Evolutionary conservation across 176 grass and related monocot genomes (phyloP), one percentile per base, ranked within the genome.

Genomic region (Urochloa ruziziensis): DNA sequence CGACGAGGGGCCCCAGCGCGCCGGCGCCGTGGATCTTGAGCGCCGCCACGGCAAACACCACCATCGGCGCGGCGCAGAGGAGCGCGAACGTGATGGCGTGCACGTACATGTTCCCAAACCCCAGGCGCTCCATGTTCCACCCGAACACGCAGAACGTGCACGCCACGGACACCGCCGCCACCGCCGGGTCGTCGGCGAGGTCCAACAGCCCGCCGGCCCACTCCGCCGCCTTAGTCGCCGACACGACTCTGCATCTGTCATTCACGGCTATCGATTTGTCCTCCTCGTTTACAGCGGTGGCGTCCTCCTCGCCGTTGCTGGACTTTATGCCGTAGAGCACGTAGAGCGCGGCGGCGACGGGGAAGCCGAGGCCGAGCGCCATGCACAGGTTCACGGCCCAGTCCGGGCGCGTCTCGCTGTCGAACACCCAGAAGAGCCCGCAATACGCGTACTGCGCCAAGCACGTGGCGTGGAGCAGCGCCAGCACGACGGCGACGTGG

Each of bases 71-170:
- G 28, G 80, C 27, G 67, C 89, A 93, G 40, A 93, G 90, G 2
- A 97, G 84, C 40, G 88, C 11, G 81, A 97, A 97, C 7, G 91
- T 93, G 83, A 77, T 82, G 33, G 83, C 87, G 73, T 97, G 94
- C 28, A 97, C 91, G 80, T 91, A 93, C 88, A 93, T 93, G 81
- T 89, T 91, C 24, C 94, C 94, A 2, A 96, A 69, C 0, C 94
- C 94, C n/a, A 96, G 73, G 12, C 94, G 84, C 80, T 96, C 89
- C 94, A 93, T 91, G 85, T 96, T 96, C 94, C 94, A 96, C 29
- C 94, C 94, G 75, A 96, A 96, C 32, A 96, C 80, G 58, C 88
- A 93, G 79, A 79, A 91, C 27, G 85, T 91, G 91, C 94, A 96
- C 30, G 83, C 78, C 43, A 89, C 15, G 4, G 94, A 93, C 23